Conservation (phyloP, 495 filamentous ascomycete species). For the Hyaloscypha variabilis region DNA sequence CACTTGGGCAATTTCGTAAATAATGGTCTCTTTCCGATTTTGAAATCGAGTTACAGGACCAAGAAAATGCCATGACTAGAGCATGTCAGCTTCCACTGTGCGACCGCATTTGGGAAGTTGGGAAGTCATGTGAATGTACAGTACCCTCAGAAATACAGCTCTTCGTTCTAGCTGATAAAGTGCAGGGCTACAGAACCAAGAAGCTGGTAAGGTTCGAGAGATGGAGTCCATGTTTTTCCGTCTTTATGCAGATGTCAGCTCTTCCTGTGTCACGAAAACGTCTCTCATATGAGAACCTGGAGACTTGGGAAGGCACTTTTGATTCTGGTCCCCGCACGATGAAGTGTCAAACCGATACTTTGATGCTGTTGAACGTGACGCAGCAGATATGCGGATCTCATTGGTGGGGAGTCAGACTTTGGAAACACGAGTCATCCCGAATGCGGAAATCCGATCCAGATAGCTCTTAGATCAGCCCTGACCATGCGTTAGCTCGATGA, state of each 20-base stretch:
- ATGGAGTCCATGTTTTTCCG: constrained; percentile 23
- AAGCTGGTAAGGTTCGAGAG: constrained; percentile 42
- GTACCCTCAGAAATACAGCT: constrained; percentile 59
- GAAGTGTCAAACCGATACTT: not conserved
- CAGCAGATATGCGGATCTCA: not conserved
- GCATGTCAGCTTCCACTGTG: constrained; percentile 28
- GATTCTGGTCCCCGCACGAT: not conserved
- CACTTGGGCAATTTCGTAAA: constrained; percentile 60
- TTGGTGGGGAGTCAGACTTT: not conserved
- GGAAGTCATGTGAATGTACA: too few relatives aligned
- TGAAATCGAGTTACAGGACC: constrained; percentile 61
- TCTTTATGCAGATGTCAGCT: not conserved
- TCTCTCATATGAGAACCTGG: not conserved
- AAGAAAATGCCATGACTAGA: constrained; percentile 63
- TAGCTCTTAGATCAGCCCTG: not conserved
- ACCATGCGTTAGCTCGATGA: not conserved
- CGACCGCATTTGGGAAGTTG: constrained; percentile 54
- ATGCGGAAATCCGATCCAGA: constrained; percentile 29
- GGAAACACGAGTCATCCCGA: constrained; percentile 12
- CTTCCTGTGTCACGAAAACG: not conserved
- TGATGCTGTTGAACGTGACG: constrained; percentile 14
- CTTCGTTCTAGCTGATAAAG: constrained; percentile 54
- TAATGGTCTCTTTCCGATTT: constrained; percentile 44
- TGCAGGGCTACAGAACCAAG: constrained; percentile 42
- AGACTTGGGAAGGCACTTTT: not conserved